Conservation (phyloP, 345 rosid genomes). For the Anastatica hierochuntica region DNA sequence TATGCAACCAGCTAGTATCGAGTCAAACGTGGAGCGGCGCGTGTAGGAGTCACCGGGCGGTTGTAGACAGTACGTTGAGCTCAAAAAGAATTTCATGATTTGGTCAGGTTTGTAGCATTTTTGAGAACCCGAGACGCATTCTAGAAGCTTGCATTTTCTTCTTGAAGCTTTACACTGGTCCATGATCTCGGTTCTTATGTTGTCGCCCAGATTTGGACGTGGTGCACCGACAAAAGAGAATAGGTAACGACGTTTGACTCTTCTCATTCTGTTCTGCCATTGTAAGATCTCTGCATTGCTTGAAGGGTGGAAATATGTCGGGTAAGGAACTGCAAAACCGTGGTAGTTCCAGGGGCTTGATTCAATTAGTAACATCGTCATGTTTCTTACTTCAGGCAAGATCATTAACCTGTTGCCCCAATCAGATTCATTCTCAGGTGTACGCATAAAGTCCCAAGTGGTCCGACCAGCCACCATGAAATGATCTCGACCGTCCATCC, state of each 20-base stretch:
- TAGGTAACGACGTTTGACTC: conserved; percentile 33
- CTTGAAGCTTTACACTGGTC: conserved; percentile 52
- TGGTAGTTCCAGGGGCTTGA: conserved; percentile 68
- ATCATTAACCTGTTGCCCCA: conserved; percentile 73
- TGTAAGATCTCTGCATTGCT: conserved; percentile 33
- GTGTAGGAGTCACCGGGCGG: conserved; percentile 83
- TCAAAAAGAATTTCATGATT: conserved; percentile 48
- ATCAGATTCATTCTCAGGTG: conserved; percentile 30
- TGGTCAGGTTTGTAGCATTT: conserved; percentile 39
- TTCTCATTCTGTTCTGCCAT: conserved; percentile 58
- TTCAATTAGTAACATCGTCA: conserved; percentile 63
- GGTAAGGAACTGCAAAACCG: conserved; percentile 73
- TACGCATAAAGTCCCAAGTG: conserved; percentile 80
- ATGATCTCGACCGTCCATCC: conserved; percentile 62
- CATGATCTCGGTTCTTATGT: conserved; percentile 49
- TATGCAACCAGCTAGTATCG: conserved; percentile 74
- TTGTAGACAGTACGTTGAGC: conserved; percentile 61
- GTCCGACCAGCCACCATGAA: conserved; percentile 79
- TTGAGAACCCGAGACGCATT: conserved; percentile 31
- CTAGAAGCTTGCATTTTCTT: conserved; percentile 48
- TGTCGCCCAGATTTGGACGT: conserved; percentile 39
- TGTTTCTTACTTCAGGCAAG: conserved; percentile 54
- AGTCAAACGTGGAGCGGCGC: conserved; percentile 68
- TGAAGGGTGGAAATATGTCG: conserved; percentile 75
- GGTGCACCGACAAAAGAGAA: conserved; percentile 63